These are phyloP conservation scores for Sporothrix brasiliensis DNA, from an alignment of 2,329 filamentous ascomycete genomes.

Conservation along the genomic window DNA sequence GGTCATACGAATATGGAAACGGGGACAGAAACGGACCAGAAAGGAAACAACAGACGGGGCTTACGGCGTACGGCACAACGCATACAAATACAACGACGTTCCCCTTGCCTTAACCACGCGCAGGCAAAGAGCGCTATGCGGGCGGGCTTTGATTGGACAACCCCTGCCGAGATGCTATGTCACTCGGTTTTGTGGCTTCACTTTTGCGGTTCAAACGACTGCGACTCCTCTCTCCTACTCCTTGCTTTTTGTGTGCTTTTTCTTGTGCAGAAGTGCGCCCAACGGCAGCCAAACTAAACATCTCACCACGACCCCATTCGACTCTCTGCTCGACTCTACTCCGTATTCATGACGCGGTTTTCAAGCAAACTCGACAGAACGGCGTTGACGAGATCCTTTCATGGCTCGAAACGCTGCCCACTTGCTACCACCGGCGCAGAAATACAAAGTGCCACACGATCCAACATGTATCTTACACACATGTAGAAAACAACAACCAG, in stretches of 20 bases:
- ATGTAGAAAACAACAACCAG: background rate
- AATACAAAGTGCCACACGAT: background rate
- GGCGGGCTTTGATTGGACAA: conserved; percentile 23
- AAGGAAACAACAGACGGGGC: background rate
- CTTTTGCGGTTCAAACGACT: background rate
- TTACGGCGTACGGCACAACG: too few relatives aligned
- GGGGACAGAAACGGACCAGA: background rate
- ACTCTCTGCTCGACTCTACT: background rate
- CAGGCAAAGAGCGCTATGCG: background rate
- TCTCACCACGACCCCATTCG: background rate
- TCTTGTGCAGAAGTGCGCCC: background rate
- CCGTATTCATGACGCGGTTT: background rate
- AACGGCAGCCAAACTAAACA: background rate
- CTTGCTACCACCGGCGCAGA: background rate
- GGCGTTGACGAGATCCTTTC: background rate
- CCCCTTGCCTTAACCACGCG: background rate
- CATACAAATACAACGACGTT: too few relatives aligned
- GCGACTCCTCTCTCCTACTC: background rate
- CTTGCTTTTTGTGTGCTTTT: background rate
- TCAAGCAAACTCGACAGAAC: too few relatives aligned
- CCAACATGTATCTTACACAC: background rate
- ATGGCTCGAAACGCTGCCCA: conserved; percentile 24
- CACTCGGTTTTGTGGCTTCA: background rate
- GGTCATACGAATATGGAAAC: conserved; percentile 11
- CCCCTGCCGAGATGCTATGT: conserved; percentile 23